Base-by-base conservation (phyloP, 1,139 yeast species). In the Scheffersomyces insectosa region DNA sequence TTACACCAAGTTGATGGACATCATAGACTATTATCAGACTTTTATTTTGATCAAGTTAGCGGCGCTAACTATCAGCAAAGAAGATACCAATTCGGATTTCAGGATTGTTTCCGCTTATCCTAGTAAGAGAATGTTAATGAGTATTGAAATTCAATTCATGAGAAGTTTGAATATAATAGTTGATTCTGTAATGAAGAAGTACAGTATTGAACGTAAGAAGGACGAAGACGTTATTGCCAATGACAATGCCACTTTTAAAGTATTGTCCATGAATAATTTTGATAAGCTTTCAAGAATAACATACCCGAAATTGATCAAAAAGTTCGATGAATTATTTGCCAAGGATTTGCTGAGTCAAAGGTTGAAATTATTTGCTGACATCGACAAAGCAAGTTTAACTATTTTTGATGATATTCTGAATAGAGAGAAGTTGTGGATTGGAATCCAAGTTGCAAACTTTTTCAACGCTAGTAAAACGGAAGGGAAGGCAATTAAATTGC, bases 141-240 rank as follows among this genome's bases (percentile, higher is more conserved):
- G 72, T 27, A 65, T 78, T 32, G 78, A 79, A 50, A 63, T 66
- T 34, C 80, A 77, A 50, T 79, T 80, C 48, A 62, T 79, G 49
- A 60, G 74, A 41, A 76, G 83, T 13, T 68, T 80, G 57, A 77
- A 76, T 42, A 66, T 75, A 5, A 60, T 79, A 3, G 53, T 79
- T 11, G 82, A 80, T 47, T 70, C 80, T 6, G 69, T 78, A 32
- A 62, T 80, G 54, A 73, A 77, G 47, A 70, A 61, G 47, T 74
- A 71, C 47, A 64, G 63, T 31, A 56, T 69, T 10, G 78, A 74
- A 46, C 57, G 70, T 42, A 50, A 52, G 13, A 54, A 53, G 20
- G 50, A 50, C 4, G 46, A 47, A 10, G 34, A 31, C n/a, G 15
- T 31, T 31, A 20, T 31, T n/a, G 34, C 20, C 10, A 49, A 56